phyloP scores from a whole-genome alignment of 257 asterid species.

The Solanum ossicruentum region DNA sequence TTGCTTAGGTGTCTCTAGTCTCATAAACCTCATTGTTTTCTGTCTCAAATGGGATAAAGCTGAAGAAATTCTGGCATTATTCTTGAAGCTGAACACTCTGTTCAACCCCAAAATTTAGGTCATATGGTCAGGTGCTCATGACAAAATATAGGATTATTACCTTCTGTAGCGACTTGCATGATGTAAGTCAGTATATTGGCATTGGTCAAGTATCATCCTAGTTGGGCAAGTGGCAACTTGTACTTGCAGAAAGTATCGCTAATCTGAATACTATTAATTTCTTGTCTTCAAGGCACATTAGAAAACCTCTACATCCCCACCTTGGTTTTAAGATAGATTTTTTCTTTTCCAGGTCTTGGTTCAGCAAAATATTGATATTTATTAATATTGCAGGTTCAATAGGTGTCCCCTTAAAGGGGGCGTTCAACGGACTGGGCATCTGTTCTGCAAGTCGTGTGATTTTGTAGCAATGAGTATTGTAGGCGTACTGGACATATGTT shows the following conservation, averaged over 20 bases:
- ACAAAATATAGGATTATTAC: neutral
- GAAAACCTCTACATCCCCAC: neutral
- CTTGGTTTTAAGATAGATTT: neutral
- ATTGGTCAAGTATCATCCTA: neutral
- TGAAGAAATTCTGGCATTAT: neutral
- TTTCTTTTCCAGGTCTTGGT: neutral
- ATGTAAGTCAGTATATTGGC: neutral
- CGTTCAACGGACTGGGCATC: conserved; percentile 27
- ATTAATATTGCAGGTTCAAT: conserved; percentile 21
- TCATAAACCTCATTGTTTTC: neutral
- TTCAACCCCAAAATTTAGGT: neutral
- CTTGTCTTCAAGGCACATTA: neutral
- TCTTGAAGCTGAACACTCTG: neutral
- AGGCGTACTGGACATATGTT: conserved; percentile 19
- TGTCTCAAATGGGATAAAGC: neutral
- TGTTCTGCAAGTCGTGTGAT: conserved; percentile 34
- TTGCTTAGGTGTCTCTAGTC: neutral
- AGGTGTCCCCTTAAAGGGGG: conserved; percentile 5
- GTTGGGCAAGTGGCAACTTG: neutral
- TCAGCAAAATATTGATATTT: neutral
- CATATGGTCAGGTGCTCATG: neutral
- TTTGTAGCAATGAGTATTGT: conserved; percentile 33
- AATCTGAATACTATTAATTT: neutral
- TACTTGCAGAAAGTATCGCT: neutral
- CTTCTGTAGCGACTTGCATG: neutral